Percentiles rank a stretch among this genome's conserved stretches.
Conservation (phyloP, 345 rosid genomes). For the Populus pruinosa region DNA sequence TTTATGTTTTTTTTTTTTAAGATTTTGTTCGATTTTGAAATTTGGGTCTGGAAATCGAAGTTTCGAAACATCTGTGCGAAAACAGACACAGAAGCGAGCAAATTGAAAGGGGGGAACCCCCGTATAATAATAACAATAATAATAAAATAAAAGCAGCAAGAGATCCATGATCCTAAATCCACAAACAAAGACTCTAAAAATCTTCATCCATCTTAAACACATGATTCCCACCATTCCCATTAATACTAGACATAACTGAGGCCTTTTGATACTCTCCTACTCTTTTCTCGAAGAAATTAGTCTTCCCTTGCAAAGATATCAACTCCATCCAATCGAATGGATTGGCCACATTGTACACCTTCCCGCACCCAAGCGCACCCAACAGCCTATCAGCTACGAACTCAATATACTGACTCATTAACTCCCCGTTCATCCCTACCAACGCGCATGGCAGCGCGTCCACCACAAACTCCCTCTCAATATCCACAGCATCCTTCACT, state of each 20-base stretch:
- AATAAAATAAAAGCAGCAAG: too few relatives aligned
- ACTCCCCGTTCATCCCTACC: constrained; percentile 75
- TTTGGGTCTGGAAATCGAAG: not conserved
- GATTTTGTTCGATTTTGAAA: not conserved
- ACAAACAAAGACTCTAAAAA: constrained; percentile 34
- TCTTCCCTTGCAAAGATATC: constrained; percentile 81
- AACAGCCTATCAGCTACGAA: constrained; percentile 78
- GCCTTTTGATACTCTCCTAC: constrained; percentile 86
- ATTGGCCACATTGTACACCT: constrained; percentile 52
- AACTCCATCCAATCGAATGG: constrained; percentile 97
- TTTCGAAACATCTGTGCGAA: too few relatives aligned
- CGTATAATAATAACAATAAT: too few relatives aligned
- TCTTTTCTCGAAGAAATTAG: constrained; percentile 80
- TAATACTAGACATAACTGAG: constrained; percentile 63
- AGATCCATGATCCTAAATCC: too few relatives aligned
- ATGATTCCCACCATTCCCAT: constrained; percentile 53
- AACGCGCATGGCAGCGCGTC: constrained; percentile 87
- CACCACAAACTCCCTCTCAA: constrained; percentile 90
- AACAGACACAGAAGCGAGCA: not conserved
- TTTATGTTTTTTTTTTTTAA: too few relatives aligned
- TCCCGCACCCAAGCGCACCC: constrained; percentile 67
- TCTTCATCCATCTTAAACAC: constrained; percentile 77
- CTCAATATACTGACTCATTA: constrained; percentile 87
- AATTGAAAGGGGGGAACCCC: too few relatives aligned
- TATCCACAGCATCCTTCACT: constrained; percentile 75